Percentiles rank a stretch among this genome's conserved stretches.
These are phyloP conservation scores for Fraxinus velutina DNA, from an alignment of 305 asterid genomes.

Conservation along the genomic window DNA sequence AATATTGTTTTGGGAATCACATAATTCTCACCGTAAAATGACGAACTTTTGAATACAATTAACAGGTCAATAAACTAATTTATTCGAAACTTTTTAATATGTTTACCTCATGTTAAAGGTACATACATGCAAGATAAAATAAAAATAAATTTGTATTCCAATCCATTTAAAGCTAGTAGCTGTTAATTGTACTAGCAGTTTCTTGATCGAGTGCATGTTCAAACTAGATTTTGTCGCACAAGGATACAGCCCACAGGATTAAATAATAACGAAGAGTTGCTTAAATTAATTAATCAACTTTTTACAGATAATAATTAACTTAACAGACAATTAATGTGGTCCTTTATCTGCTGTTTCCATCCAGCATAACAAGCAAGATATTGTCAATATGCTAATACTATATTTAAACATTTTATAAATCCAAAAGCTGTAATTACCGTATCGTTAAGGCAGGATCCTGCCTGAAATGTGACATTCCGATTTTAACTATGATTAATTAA, in stretches of 20 bases:
- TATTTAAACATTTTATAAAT: neutral
- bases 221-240: conserved; percentile 41
- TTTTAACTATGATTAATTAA: conserved; percentile 34
- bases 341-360: conserved; percentile 57
- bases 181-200: neutral
- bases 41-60: neutral
- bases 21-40: neutral
- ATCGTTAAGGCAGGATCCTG: conserved; percentile 53
- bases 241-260: conserved; percentile 26
- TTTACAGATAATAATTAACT: conserved; percentile 22
- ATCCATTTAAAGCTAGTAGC: neutral
- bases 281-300: conserved; percentile 20
- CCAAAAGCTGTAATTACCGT: conserved; percentile 28
- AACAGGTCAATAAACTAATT: neutral
- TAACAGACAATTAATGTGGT: conserved; percentile 72
- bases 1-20: too few species aligned
- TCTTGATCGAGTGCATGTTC: conserved; percentile 30
- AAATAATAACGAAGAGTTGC: conserved; percentile 13
- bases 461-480: conserved; percentile 37
- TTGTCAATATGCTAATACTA: conserved; percentile 26
- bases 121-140: too few species aligned
- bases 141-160: neutral
- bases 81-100: too few species aligned
- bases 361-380: conserved; percentile 32
- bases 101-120: too few species aligned